phyloP scores from a whole-genome alignment of 768 basidiomycete species.

The Rhodotorula graminis region DNA sequence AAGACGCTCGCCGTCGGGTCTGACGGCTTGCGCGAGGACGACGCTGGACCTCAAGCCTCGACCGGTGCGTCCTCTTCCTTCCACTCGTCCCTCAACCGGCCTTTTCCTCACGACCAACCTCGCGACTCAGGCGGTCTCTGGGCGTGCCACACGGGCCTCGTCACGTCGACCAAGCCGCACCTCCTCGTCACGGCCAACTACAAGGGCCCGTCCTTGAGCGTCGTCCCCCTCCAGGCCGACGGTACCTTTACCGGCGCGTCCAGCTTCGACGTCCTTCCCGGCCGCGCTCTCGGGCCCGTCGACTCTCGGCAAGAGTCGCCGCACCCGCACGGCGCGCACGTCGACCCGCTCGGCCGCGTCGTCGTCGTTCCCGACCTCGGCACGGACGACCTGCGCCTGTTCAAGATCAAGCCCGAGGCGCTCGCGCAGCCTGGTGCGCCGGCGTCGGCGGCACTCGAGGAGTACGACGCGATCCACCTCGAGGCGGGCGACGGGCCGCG shows the following conservation, averaged over 20 bases:
- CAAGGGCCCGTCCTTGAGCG: slow-evolving; percentile 5
- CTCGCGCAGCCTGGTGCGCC: background rate
- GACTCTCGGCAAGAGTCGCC: slow-evolving; percentile 16
- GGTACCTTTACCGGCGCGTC: slow-evolving; percentile 5
- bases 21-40: background rate
- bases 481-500: slow-evolving; percentile 13
- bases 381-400: slow-evolving; percentile 27
- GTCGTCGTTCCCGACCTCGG: slow-evolving; percentile 33
- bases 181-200: slow-evolving; percentile 24
- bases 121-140: slow-evolving; percentile 10
- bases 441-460: slow-evolving; percentile 1
- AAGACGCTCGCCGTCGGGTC: too few relatives aligned
- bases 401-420: background rate
- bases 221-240: slow-evolving; percentile 3
- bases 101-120: too few relatives aligned
- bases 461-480: slow-evolving; percentile 3
- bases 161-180: background rate
- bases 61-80: background rate
- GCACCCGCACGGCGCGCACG: slow-evolving; percentile 34
- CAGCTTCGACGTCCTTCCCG: background rate
- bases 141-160: slow-evolving; percentile 11
- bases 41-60: background rate
- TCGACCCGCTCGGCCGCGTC: slow-evolving; percentile 14
- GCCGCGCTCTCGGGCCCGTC: background rate
- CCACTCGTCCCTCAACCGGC: too few relatives aligned